Base-by-base conservation (phyloP, 2,329 filamentous ascomycete genomes). In the Epichloe gansuensis region DNA sequence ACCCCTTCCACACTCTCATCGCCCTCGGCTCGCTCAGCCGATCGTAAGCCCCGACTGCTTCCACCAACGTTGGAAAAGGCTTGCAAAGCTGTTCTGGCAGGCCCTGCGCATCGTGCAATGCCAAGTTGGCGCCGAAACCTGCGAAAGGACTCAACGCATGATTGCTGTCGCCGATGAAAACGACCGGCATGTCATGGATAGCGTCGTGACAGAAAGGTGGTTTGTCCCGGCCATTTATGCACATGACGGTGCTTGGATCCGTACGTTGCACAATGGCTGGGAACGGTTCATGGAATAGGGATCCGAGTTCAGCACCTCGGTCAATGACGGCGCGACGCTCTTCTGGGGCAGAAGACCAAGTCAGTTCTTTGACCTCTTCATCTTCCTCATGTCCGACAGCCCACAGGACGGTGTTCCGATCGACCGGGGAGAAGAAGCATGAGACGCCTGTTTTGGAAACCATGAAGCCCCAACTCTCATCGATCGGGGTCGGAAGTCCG, bases 111-210 rank as follows among this genome's bases (percentile, higher is more conserved):
- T 77, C 74, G 51, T 65, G 69, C 28, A 76, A 54, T 3, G 73
- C 74, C 53, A 76, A 58, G 55, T 75, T 76, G 0, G 72, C 74
- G 0, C 75, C 75, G 52, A 68, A 72, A 0, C 75, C 73, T 5
- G 74, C 70, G 61, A 75, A 77, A 0, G 74, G 71, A 50, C 67
- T 74, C 5, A 76, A 65, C 1, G 74, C 73, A 57, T 77, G 75
- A 55, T 77, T 77, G 52, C 67, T 66, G 56, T 77, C 74, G 11
- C 75, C 75, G 23, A 77, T 71, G 49, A 73, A 77, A 9, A 77
- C 59, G 7, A 73, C 63, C 0, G 61, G 59, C 9, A 59, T 17
- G 4, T 60, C 46, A 1, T 52, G 23, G 3, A 62, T 46, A 6
- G 56, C 53, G 7, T 61, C 56, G 45, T 76, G 72, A 0, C 55